Conservation (phyloP, 441 rosid genomes). For the Croton setiger region DNA sequence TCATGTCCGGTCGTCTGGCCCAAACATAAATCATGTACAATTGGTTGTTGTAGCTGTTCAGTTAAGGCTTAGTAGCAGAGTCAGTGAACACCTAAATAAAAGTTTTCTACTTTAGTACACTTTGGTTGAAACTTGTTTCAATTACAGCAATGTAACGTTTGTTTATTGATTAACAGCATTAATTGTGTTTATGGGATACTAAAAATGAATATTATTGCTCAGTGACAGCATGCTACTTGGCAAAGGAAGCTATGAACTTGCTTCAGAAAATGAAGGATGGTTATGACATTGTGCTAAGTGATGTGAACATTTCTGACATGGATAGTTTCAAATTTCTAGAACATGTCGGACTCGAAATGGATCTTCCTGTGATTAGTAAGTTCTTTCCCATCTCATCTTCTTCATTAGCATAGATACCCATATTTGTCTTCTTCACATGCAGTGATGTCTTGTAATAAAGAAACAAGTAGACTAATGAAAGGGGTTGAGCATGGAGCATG, state of each 20-base stretch:
- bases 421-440: neutral
- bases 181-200: slow-evolving; percentile 17
- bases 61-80: too few relatives aligned
- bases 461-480: slow-evolving; percentile 38
- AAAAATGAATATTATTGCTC: slow-evolving; percentile 29
- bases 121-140: neutral
- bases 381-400: slow-evolving; percentile 9
- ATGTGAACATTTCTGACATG: slow-evolving; percentile 78
- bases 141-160: neutral
- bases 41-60: too few relatives aligned
- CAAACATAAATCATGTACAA: too few relatives aligned
- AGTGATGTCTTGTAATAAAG: slow-evolving; percentile 71
- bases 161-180: too few relatives aligned
- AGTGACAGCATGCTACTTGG: slow-evolving; percentile 88
- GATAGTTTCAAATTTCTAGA: slow-evolving; percentile 55
- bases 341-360: slow-evolving; percentile 47
- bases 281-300: slow-evolving; percentile 63
- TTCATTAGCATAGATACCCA: too few relatives aligned
- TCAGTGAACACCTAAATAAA: too few relatives aligned
- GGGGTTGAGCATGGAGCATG: slow-evolving; percentile 60
- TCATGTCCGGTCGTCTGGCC: too few relatives aligned
- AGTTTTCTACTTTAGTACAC: too few relatives aligned
- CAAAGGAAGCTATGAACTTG: slow-evolving; percentile 74
- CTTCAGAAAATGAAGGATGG: slow-evolving; percentile 61
- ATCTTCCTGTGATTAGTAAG: slow-evolving; percentile 57